Base-by-base conservation (phyloP, 1,284 basidiomycete species). In the Trametes pubescens region DNA sequence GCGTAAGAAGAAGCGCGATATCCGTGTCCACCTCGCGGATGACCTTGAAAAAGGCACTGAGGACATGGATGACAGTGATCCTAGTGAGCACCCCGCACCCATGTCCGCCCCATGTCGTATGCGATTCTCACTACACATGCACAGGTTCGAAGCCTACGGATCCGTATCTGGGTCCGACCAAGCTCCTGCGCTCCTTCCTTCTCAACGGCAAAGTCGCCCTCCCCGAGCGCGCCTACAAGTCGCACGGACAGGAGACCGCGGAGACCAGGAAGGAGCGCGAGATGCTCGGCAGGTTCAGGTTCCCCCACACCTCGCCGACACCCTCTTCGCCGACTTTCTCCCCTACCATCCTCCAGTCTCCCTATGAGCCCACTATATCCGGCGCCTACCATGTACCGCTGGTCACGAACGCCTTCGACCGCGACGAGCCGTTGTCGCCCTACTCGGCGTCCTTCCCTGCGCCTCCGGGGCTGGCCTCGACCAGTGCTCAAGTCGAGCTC, bases 1-100 rank as follows among this genome's bases (percentile, higher is more conserved):
- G 3, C 13, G 56, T 13, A 40, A 46, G n/a, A 38, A 7, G 38
- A 6, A 13, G 13, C 37, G 46, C 3, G 37, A 16, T 16, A 54
- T 53, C 29, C 47, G 6, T 32, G 38, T 59, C 10, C 44, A 34
- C 18, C 44, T 61, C 7, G 26, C 32, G 22, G 54, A 58, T 26
- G 64, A 65, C 47, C 37, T 65, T 2, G 64, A 65, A n/a, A 34
- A 54, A 16, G 59, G 52, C 44, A 32, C 26, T 11, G 13, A 34
- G 32, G 34, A 32, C 29, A 34, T 5, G 9, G 51, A 21, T 34
- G 51, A 52, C 13, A 14, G 14, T 21, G 10, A 37, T n/a, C 34
- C 8, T 5, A 5, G 51, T 51, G 37, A 35, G 32, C n/a, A n/a
- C 9, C 35, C 6, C 16, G n/a, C 9, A n/a, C 5, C 14, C 14